Evolutionary conservation across 202 grass and related monocot genomes (phyloP).

Genomic region (Brachypodium distachyon): DNA sequence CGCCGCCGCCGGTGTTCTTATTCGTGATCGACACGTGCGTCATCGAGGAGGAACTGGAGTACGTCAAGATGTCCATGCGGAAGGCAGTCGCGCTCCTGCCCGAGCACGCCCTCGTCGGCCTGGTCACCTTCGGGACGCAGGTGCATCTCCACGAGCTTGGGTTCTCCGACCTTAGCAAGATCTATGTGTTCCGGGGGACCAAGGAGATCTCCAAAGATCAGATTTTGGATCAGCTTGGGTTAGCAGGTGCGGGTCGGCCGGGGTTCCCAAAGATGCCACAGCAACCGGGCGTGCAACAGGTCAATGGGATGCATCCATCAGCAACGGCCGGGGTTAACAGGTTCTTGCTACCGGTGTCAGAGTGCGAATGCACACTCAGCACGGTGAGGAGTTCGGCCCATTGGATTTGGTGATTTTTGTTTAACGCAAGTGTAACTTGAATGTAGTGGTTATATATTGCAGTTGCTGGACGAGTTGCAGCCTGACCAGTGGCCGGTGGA

Average conservation of each 20-base stretch:
- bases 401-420: not conserved
- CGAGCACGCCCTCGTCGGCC: slow-evolving; percentile 80
- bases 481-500: slow-evolving; percentile 88
- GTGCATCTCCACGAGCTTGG: slow-evolving; percentile 94
- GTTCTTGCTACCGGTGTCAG: slow-evolving; percentile 83
- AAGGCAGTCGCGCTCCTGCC: slow-evolving; percentile 76
- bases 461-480: slow-evolving; percentile 94
- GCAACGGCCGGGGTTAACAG: slow-evolving; percentile 50
- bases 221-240: slow-evolving; percentile 93
- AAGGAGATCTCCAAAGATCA: slow-evolving; percentile 96
- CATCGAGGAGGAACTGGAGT: slow-evolving; percentile 96
- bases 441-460: slow-evolving; percentile 16
- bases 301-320: slow-evolving; percentile 57
- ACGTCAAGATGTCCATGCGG: slow-evolving; percentile 74
- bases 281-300: slow-evolving; percentile 29
- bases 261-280: slow-evolving; percentile 56
- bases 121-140: slow-evolving; percentile 94
- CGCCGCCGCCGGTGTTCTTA: slow-evolving; percentile 70
- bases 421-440: not conserved
- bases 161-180: slow-evolving; percentile 90
- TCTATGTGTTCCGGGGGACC: slow-evolving; percentile 90
- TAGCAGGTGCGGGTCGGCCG: slow-evolving; percentile 38
- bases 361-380: slow-evolving; percentile 83
- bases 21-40: slow-evolving; percentile 95
- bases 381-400: slow-evolving; percentile 41